Evolutionary conservation across 2,329 filamentous ascomycete species (phyloP).

Genomic region (Calycina herbarum): DNA sequence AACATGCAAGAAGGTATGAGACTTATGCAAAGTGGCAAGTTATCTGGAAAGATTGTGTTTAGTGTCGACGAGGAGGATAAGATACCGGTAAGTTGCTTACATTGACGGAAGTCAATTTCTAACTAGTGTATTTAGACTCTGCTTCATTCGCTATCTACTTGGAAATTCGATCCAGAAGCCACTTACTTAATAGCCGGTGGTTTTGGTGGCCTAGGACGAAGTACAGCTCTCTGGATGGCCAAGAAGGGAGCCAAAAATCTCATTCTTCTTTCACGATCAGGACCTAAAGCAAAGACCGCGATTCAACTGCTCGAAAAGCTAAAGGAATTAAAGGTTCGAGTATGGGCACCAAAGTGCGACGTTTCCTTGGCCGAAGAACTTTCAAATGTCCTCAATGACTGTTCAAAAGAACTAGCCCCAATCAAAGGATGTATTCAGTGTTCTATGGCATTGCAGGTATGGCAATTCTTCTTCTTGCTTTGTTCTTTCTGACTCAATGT

Average conservation of each 20-base stretch:
- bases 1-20: background rate
- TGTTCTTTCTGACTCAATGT: too few relatives aligned
- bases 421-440: slow-evolving; percentile 48
- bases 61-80: background rate
- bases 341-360: slow-evolving; percentile 49
- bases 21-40: background rate
- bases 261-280: slow-evolving; percentile 32
- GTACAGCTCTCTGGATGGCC: slow-evolving; percentile 27
- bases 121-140: too few relatives aligned
- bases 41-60: background rate
- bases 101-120: too few relatives aligned
- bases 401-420: slow-evolving; percentile 14
- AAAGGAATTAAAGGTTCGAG: slow-evolving; percentile 40
- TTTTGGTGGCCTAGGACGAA: slow-evolving; percentile 35
- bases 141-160: background rate
- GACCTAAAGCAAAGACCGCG: background rate
- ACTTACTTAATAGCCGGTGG: slow-evolving; percentile 35
- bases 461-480: too few relatives aligned
- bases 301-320: slow-evolving; percentile 13
- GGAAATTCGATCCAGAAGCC: slow-evolving; percentile 21
- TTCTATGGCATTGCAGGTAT: slow-evolving; percentile 44
- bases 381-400: background rate
- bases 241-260: slow-evolving; percentile 31
- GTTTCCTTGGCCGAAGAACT: slow-evolving; percentile 41
- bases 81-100: background rate